Base-by-base conservation (phyloP, 495 filamentous ascomycete genomes). In the Lophium mytilinum region DNA sequence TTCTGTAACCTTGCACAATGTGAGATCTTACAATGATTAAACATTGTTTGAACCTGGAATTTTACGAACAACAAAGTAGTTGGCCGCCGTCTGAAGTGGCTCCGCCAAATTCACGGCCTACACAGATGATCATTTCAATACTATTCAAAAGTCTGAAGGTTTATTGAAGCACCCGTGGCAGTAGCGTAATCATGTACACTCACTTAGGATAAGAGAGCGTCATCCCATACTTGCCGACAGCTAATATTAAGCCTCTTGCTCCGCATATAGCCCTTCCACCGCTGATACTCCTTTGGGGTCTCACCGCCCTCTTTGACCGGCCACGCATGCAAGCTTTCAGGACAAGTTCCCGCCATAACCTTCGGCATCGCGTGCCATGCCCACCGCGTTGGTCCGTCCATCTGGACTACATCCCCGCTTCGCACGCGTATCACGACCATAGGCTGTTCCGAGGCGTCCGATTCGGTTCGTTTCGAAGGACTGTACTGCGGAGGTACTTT, bases 361-460 rank as follows among this genome's bases (percentile, higher is more conserved):
- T 57, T 47, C 9, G 62, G 50, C 62, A 64, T 64, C 1, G 62
- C 57, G 48, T 64, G 62, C 62, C 62, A 64, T 51, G 62, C 62
- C 62, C 62, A 64, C 21, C 62, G n/a, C 10, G 62, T 57, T 15
- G 58, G 53, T 1, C 62, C 62, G n/a, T 53, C 50, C 36, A 64
- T 53, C 39, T 60, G 57, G 1, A 64, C 43, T 18, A 51, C 57
- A 37, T 64, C 62, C 10, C 62, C 62, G 34, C 57, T 60, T n/a
- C 57, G 52, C 9, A 64, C 57, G 21, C 54, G 34, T 21, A 64
- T 64, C 10, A 50, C 57, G 5, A 61, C 51, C 19, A 57, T 60
- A 34, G 39, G 50, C 6, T 30, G 24, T 6, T 30, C 6, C 24
- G 24, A 6, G 24, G 24, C 2, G 24, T 30, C 24, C 6, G 24